phyloP scores from a whole-genome alignment of 148 eudicot genomes.

The Polygonum maritimum region DNA sequence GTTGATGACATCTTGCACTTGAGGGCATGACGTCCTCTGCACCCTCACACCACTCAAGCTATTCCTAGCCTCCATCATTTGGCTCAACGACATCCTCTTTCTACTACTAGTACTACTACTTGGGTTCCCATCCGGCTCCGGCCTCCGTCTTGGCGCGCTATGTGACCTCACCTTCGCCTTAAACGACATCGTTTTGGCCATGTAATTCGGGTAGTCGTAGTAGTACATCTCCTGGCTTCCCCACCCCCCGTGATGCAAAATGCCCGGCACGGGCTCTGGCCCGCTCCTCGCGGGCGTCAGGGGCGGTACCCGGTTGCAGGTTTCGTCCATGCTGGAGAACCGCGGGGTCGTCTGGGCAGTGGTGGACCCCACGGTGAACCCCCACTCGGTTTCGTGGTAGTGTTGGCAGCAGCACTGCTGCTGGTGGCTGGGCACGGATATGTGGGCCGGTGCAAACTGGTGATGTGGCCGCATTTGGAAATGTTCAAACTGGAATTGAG shows the following conservation, averaged over 20 bases:
- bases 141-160: constrained; percentile 64
- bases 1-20: constrained; percentile 48
- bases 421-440: constrained; percentile 28
- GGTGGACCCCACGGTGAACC: constrained; percentile 28
- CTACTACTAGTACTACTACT: not conserved
- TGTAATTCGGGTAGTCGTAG: constrained; percentile 40
- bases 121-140: constrained; percentile 17
- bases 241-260: not conserved
- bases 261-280: constrained; percentile 20
- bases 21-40: constrained; percentile 68
- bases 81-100: constrained; percentile 46
- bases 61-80: constrained; percentile 69
- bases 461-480: not conserved
- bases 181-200: constrained; percentile 53
- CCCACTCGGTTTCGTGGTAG: constrained; percentile 24
- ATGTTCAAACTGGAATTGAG: not conserved
- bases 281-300: constrained; percentile 13
- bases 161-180: constrained; percentile 61
- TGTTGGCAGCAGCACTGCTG: constrained; percentile 20
- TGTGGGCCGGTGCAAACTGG: constrained; percentile 12
- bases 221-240: constrained; percentile 5
- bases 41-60: constrained; percentile 65
- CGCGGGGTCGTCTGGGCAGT: constrained; percentile 66
- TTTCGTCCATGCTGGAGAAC: constrained; percentile 12
- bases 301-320: not conserved